phyloP scores from a whole-genome alignment of 2,329 filamentous ascomycete species.

The Apiospora malaysiana region DNA sequence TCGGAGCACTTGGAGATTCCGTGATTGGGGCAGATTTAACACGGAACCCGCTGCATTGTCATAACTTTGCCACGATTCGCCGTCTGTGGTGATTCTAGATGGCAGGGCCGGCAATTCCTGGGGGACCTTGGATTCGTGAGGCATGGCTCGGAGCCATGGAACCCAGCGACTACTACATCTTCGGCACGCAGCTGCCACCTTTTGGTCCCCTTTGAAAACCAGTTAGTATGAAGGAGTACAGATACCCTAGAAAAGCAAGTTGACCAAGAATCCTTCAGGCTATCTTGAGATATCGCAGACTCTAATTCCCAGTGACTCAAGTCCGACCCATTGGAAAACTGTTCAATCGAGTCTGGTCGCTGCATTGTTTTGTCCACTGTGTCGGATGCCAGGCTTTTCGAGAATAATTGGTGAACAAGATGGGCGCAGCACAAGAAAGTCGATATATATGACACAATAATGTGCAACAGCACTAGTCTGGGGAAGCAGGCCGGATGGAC shows the following conservation, averaged over 20 bases:
- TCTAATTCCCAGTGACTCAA: background rate
- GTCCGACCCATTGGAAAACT: background rate
- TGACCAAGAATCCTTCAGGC: background rate
- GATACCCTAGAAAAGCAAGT: background rate
- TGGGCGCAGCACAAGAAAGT: background rate
- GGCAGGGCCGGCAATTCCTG: background rate
- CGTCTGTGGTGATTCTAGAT: background rate
- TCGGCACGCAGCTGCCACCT: background rate
- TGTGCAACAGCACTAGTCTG: background rate
- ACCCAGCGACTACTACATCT: background rate
- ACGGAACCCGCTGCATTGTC: background rate
- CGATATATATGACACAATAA: background rate
- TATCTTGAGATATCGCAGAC: background rate
- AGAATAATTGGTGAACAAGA: background rate
- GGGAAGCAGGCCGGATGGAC: background rate
- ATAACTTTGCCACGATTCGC: background rate
- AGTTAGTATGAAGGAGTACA: background rate
- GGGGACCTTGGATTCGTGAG: background rate
- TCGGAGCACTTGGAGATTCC: background rate
- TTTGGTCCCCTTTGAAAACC: background rate
- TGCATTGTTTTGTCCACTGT: background rate
- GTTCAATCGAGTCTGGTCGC: background rate
- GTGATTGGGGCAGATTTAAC: background rate
- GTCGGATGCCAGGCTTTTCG: background rate
- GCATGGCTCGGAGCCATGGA: background rate